Conservation (phyloP, 768 basidiomycete genomes). For the Russula abietina region DNA sequence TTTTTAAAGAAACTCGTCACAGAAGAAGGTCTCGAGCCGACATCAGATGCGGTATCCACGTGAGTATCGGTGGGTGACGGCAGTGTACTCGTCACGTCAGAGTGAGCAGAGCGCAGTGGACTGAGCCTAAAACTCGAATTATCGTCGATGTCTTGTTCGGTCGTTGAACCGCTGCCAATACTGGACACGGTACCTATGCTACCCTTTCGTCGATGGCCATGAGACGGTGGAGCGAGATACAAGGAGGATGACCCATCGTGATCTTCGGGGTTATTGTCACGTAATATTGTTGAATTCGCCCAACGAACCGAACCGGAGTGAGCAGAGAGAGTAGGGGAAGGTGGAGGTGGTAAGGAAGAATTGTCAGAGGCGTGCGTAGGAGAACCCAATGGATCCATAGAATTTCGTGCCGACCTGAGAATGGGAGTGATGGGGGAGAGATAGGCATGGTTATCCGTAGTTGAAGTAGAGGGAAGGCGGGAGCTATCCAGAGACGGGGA, state of each 20-base stretch:
- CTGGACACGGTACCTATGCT: conserved; percentile 54
- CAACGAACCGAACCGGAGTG: too few species aligned
- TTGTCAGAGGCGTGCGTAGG: conserved; percentile 34
- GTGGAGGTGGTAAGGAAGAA: conserved; percentile 43
- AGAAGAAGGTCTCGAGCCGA: conserved; percentile 27
- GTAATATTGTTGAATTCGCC: too few species aligned
- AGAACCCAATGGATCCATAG: conserved; percentile 32
- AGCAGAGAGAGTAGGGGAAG: too few species aligned
- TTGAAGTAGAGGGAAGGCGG: background rate
- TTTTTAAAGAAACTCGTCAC: conserved; percentile 24
- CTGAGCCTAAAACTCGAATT: conserved; percentile 15
- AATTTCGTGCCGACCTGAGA: conserved; percentile 27
- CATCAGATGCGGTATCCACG: too few species aligned
- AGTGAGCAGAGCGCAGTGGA: too few species aligned
- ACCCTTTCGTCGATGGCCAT: conserved; percentile 45
- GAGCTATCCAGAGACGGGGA: background rate
- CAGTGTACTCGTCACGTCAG: conserved; percentile 32
- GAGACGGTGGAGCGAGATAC: conserved; percentile 36
- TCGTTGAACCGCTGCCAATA: conserved; percentile 45
- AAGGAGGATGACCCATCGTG: conserved; percentile 48
- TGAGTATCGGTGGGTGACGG: conserved; percentile 36
- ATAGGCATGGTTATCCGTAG: conserved; percentile 12
- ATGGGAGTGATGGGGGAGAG: conserved; percentile 20
- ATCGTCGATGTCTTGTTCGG: conserved; percentile 28
- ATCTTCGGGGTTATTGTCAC: too few species aligned